phyloP scores from a whole-genome alignment of 805 yeast species.

The Candida nanaspora region DNA sequence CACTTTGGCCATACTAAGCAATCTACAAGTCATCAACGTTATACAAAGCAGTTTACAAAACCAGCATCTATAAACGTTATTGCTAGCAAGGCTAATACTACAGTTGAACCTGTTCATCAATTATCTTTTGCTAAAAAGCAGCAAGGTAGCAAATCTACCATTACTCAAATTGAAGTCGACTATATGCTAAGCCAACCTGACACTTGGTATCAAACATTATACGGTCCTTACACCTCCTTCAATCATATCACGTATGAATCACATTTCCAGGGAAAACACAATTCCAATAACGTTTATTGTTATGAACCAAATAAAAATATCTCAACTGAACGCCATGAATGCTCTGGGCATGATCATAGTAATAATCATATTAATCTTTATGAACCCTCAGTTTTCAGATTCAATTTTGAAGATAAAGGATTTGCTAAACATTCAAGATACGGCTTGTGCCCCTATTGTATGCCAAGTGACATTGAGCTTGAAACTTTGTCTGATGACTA shows the following conservation, averaged over 20 bases:
- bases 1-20: no score
- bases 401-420: constrained; percentile 5
- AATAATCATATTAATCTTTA: no score
- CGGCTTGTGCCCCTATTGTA: constrained; percentile 26
- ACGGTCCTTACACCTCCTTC: neutral
- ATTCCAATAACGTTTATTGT: neutral
- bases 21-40: no score
- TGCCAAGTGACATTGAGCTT: constrained; percentile 3
- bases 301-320: neutral
- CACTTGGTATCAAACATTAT: neutral
- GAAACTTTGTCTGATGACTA: constrained; percentile 3
- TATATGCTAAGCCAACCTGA: no score
- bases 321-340: neutral
- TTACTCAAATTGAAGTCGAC: no score
- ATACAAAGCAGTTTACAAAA: no score
- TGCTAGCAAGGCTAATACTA: no score
- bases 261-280: neutral
- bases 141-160: no score
- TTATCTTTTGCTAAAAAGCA: no score
- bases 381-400: constrained; percentile 18
- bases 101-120: no score
- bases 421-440: constrained; percentile 13
- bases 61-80: no score
- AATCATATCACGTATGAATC: neutral
- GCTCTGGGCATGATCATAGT: no score